phyloP scores from a whole-genome alignment of 1,284 basidiomycete genomes.

The Cryptococcus neoformans region DNA sequence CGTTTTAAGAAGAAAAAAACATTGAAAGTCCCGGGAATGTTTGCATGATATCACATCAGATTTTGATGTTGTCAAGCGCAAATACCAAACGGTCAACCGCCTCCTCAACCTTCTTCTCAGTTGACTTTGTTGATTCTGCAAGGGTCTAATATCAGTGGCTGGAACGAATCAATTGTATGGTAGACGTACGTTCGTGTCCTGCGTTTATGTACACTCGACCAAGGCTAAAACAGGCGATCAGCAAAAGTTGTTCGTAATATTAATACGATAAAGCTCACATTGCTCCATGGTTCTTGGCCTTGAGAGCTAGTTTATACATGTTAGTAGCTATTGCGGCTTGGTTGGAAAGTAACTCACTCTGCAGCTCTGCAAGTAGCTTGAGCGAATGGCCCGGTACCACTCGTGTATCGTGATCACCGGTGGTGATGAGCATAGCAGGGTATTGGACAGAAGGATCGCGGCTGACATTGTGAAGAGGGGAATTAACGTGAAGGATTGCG shows the following conservation, averaged over 20 bases:
- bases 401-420: slow-evolving; percentile 16
- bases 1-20: background rate
- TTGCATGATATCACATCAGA: background rate
- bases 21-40: background rate
- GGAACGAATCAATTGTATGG: background rate
- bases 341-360: slow-evolving; percentile 3
- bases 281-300: background rate
- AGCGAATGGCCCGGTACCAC: slow-evolving; percentile 19
- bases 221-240: background rate
- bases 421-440: slow-evolving; percentile 16
- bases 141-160: background rate
- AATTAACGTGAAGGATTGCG: slow-evolving; percentile 5
- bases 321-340: background rate
- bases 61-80: slow-evolving; percentile 2
- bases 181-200: slow-evolving; percentile 13
- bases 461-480: slow-evolving; percentile 14
- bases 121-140: slow-evolving; percentile 6
- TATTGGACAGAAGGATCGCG: slow-evolving; percentile 4
- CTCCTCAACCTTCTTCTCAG: slow-evolving; percentile 15
- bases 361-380: slow-evolving; percentile 17
- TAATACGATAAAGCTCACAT: background rate
- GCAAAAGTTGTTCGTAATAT: background rate
- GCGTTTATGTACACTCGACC: slow-evolving; percentile 16
- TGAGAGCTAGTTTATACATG: background rate
- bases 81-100: slow-evolving; percentile 17